These are phyloP conservation scores for Lophiostoma macrostomum DNA, from an alignment of 495 filamentous ascomycete genomes.

Conservation along the genomic window DNA sequence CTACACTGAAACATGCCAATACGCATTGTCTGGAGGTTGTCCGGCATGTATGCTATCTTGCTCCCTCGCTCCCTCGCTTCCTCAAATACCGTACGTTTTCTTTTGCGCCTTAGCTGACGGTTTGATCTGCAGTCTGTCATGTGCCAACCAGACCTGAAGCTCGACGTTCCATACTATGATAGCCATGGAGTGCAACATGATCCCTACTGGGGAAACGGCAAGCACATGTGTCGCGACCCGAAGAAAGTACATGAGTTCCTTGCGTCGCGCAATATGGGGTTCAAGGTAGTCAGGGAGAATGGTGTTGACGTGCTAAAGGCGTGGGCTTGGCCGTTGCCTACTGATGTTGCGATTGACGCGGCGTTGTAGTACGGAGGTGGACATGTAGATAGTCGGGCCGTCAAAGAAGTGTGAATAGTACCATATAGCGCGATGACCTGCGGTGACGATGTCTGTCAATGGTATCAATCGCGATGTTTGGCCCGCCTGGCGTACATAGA, in stretches of 20 bases:
- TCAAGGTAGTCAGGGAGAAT: not conserved
- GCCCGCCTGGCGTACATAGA: too few relatives aligned
- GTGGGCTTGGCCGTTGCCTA: constrained; percentile 6
- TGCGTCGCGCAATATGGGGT: not conserved
- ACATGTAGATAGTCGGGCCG: too few relatives aligned
- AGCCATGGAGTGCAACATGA: not conserved
- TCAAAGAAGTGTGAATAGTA: too few relatives aligned
- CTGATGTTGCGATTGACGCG: too few relatives aligned
- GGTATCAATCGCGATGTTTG: too few relatives aligned
- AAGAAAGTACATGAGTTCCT: not conserved
- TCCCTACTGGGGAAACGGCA: not conserved
- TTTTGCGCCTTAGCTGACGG: too few relatives aligned
- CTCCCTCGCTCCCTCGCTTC: not conserved
- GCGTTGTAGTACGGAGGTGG: too few relatives aligned
- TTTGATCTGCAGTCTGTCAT: not conserved
- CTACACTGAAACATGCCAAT: not conserved
- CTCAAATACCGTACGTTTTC: not conserved
- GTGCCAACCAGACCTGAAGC: constrained; percentile 3
- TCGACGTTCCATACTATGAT: not conserved
- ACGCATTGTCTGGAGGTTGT: constrained; percentile 2
- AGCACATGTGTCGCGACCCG: constrained; percentile 4
- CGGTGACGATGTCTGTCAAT: too few relatives aligned
- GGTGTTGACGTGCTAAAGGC: not conserved
- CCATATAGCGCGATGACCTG: too few relatives aligned
- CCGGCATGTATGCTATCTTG: not conserved